Evolutionary conservation across 306 rosid genomes (phyloP), one percentile per base, ranked within the genome.

Genomic region (Prunus armeniaca): DNA sequence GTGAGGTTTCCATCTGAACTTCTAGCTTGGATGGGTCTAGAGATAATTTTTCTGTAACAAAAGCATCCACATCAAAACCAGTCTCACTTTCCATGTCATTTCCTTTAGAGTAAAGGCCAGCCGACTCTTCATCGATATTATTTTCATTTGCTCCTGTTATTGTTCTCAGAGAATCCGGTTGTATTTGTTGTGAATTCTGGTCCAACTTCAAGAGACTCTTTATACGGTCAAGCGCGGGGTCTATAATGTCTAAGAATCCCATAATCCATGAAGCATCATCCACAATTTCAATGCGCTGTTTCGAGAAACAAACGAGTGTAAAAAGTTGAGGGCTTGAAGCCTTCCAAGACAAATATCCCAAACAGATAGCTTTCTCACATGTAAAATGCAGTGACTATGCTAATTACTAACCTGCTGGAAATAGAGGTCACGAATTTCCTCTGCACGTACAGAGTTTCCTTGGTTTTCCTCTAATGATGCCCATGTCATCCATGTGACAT

Each of bases 401-500:
- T 20, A 58, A 18, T 78, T 78, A 69, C 83, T 76, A 43, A 95
- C 98, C 91, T 92, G 98, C 85, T 95, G 97, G 87, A 89, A 92
- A 84, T 92, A 95, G 68, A 89, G 93, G 75, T 92, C 82, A 22
- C 97, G 97, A 65, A 95, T 89, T 84, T 95, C 98, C 84, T 92
- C 97, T 10, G 97, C 98, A 32, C 97, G 97, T 45, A 87, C 76
- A 24, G 95, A 52, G 70, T 95, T 95, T 80, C 97, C 98, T 89
- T 95, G 96, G 67, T 86, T 93, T 82, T 95, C 97, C 83, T 95
- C 98, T 34, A 95, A 60, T 76, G 93, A 51, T 69, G 98, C 98
- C 98, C 98, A 95, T 20, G 98, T 92, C 98, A 95, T 90, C 98
- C 98, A 95, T 64, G 98, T 92, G 69, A 92, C 86, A 71, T 85